Percentiles rank a stretch among this genome's conserved stretches.
Evolutionary conservation across 2,329 filamentous ascomycete genomes (phyloP).

Genomic region (Colletotrichum tropicicola): DNA sequence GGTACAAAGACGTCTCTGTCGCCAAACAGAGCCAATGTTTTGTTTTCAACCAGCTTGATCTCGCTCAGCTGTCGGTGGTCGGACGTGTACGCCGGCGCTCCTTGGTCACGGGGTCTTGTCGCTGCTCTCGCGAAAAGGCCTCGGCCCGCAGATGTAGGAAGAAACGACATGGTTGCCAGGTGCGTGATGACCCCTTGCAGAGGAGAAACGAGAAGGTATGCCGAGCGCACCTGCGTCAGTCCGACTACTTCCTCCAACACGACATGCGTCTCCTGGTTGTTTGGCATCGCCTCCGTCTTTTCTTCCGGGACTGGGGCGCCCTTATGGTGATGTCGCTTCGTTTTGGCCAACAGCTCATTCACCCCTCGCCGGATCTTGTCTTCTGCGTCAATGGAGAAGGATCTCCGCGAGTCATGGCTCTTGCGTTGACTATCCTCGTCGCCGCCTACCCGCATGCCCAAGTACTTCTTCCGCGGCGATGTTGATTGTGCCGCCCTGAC

Average conservation of each 20-base stretch:
- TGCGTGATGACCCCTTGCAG: slow-evolving; percentile 67
- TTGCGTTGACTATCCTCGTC: slow-evolving; percentile 52
- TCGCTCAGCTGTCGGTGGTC: slow-evolving; percentile 46
- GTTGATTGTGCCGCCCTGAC: slow-evolving; percentile 42
- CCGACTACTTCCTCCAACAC: slow-evolving; percentile 42
- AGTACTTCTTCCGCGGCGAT: slow-evolving; percentile 34
- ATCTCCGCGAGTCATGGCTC: slow-evolving; percentile 47
- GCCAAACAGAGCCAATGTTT: slow-evolving; percentile 78
- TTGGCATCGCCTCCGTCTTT: slow-evolving; percentile 31
- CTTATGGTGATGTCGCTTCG: slow-evolving; percentile 40
- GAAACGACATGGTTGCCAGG: slow-evolving; percentile 69
- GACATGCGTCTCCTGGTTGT: slow-evolving; percentile 36
- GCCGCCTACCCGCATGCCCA: slow-evolving; percentile 59
- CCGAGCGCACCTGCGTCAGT: slow-evolving; percentile 49
- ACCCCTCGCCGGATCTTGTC: slow-evolving; percentile 58
- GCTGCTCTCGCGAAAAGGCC: slow-evolving; percentile 27
- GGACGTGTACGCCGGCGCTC: slow-evolving; percentile 17
- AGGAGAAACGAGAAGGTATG: slow-evolving; percentile 75
- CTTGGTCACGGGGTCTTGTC: slow-evolving; percentile 12
- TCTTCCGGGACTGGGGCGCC: slow-evolving; percentile 2
- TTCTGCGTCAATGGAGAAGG: slow-evolving; percentile 55
- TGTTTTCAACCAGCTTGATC: slow-evolving; percentile 64
- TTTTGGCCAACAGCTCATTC: slow-evolving; percentile 55
- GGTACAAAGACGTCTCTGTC: slow-evolving; percentile 79
- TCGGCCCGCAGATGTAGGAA: slow-evolving; percentile 39